These are phyloP conservation scores for Vitis hybrid DNA, from an alignment of 177 flowering plant species.

Conservation along the genomic window DNA sequence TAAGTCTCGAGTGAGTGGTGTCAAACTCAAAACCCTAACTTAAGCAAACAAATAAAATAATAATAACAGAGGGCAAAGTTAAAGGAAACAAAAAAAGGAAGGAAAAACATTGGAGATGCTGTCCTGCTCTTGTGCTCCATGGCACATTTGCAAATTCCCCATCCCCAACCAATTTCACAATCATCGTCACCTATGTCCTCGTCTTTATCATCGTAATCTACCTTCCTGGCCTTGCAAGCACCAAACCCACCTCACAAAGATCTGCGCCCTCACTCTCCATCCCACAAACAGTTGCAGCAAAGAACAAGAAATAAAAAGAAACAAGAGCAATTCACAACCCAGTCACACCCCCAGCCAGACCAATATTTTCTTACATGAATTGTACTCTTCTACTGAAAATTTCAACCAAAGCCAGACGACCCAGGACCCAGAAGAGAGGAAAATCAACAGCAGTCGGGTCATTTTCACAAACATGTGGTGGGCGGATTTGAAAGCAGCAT, in stretches of 20 bases:
- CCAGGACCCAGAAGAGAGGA: constrained; percentile 9
- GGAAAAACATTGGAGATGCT: constrained; percentile 16
- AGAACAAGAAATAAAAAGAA: neutral
- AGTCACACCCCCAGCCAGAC: constrained; percentile 6
- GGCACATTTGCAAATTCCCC: constrained; percentile 8
- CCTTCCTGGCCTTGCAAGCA: neutral
- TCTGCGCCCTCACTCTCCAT: constrained; percentile 17
- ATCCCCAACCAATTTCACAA: constrained; percentile 9
- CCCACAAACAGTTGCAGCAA: constrained; percentile 16
- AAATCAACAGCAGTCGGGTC: neutral
- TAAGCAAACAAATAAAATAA: neutral
- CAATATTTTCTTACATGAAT: constrained; percentile 13
- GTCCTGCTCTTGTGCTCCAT: constrained; percentile 11
- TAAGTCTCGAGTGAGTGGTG: too few relatives aligned
- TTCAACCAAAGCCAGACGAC: constrained; percentile 16
- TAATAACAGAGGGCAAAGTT: neutral
- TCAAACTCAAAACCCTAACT: neutral
- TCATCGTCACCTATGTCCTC: constrained; percentile 4
- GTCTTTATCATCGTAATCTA: neutral
- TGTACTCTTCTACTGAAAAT: constrained; percentile 7
- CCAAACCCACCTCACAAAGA: constrained; percentile 2
- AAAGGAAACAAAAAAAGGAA: neutral
- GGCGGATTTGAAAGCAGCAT: constrained; percentile 53
- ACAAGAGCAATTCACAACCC: constrained; percentile 10
- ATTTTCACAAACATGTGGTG: constrained; percentile 68